These are phyloP conservation scores for Papiliotrema nemorosa DNA, from an alignment of 1,284 basidiomycete species.

Conservation along the genomic window DNA sequence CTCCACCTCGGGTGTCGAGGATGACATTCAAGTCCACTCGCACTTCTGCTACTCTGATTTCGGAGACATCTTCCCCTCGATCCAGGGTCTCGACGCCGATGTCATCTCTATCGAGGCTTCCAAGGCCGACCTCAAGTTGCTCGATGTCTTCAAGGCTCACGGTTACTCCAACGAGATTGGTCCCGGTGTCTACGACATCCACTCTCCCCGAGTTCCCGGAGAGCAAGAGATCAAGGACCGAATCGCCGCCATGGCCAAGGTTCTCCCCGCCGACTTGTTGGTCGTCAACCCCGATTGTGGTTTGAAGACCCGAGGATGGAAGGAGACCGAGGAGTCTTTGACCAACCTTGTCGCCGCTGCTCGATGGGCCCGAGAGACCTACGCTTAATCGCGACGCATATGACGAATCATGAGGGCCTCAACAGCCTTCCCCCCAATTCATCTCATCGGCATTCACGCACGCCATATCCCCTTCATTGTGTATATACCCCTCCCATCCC, in stretches of 20 bases:
- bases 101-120: slow-evolving; percentile 98
- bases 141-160: slow-evolving; percentile 91
- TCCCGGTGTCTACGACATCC: slow-evolving; percentile 98
- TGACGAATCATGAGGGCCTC: slow-evolving; percentile 57
- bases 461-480: slow-evolving; percentile 5
- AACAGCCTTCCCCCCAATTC: slow-evolving; percentile 62
- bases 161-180: slow-evolving; percentile 98
- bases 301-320: slow-evolving; percentile 89
- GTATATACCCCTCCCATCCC: neutral
- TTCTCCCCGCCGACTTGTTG: slow-evolving; percentile 73
- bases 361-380: slow-evolving; percentile 79
- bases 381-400: slow-evolving; percentile 60
- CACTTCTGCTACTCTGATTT: slow-evolving; percentile 79
- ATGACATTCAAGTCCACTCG: slow-evolving; percentile 91
- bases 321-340: slow-evolving; percentile 86
- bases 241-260: slow-evolving; percentile 75
- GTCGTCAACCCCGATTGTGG: slow-evolving; percentile 85
- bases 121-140: slow-evolving; percentile 95
- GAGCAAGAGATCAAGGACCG: slow-evolving; percentile 94
- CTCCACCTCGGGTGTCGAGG: slow-evolving; percentile 86
- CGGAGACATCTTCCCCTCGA: slow-evolving; percentile 96
- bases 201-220: slow-evolving; percentile 95
- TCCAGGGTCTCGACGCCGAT: slow-evolving; percentile 96
- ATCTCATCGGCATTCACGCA: neutral
- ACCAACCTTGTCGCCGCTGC: slow-evolving; percentile 83